Evolutionary conservation across 1,284 basidiomycete species (phyloP).

Genomic region (Melampsora americana): DNA sequence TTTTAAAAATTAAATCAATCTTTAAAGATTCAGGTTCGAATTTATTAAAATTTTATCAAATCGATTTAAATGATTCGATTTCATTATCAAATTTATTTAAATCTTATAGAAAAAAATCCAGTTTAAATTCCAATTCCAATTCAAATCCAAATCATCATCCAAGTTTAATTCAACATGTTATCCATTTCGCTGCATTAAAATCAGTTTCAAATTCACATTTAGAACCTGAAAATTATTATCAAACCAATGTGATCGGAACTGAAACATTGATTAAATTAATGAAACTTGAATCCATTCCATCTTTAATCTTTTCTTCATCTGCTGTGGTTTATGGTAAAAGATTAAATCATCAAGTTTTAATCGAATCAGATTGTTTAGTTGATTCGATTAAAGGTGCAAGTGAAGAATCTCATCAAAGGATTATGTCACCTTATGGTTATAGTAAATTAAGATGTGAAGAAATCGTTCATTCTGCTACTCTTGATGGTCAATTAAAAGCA

Average conservation of each 20-base stretch:
- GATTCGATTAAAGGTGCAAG: background rate
- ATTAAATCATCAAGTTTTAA: background rate
- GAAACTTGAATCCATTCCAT: slow-evolving; percentile 14
- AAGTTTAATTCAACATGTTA: slow-evolving; percentile 32
- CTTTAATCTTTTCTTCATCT: slow-evolving; percentile 40
- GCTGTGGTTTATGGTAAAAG: slow-evolving; percentile 34
- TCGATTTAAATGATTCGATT: slow-evolving; percentile 21
- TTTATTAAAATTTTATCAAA: slow-evolving; percentile 15
- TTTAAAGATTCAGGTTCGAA: too few species aligned
- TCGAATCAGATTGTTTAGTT: background rate
- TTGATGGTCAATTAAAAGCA: background rate
- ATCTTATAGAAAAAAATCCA: background rate
- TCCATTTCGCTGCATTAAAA: slow-evolving; percentile 42
- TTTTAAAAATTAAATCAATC: too few species aligned
- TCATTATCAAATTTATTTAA: slow-evolving; percentile 9
- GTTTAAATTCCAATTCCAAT: too few species aligned
- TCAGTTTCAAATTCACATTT: slow-evolving; percentile 25
- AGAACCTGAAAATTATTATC: slow-evolving; percentile 31
- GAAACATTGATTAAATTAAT: slow-evolving; percentile 17
- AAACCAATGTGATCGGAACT: slow-evolving; percentile 34
- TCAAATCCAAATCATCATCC: background rate
- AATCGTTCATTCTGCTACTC: slow-evolving; percentile 12
- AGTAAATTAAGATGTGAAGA: slow-evolving; percentile 44
- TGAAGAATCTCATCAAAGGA: slow-evolving; percentile 11
- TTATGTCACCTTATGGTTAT: slow-evolving; percentile 29